A percentile compares a stretch with the other conserved stretches of the same genome.
Conservation (phyloP, 1,284 basidiomycete species). For the Cronartium ribicola region DNA sequence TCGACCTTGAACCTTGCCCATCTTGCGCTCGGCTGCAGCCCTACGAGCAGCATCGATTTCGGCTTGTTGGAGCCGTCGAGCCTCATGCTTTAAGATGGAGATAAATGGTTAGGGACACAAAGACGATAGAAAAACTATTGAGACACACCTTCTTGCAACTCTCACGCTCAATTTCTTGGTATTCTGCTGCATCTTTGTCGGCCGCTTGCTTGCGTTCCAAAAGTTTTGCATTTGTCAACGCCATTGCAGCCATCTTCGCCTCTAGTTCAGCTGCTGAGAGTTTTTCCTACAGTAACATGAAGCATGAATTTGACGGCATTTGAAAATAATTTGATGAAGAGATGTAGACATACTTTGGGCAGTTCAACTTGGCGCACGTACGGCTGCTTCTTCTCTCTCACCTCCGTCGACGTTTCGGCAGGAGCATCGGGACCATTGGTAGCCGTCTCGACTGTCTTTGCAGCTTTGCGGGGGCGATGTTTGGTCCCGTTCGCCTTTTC, state of each 20-base stretch:
- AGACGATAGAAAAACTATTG: background rate
- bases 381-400: conserved; percentile 20
- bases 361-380: conserved; percentile 37
- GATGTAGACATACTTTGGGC: conserved; percentile 17
- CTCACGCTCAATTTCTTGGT: conserved; percentile 20
- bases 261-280: conserved; percentile 44
- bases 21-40: conserved; percentile 44
- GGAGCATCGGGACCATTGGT: background rate
- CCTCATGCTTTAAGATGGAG: conserved; percentile 14
- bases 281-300: conserved; percentile 41
- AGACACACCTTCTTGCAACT: conserved; percentile 21
- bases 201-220: conserved; percentile 35
- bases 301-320: background rate
- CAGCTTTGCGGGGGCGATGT: background rate
- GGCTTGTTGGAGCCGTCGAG: conserved; percentile 44
- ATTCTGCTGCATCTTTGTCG: conserved; percentile 33
- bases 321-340: background rate
- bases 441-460: background rate
- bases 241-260: conserved; percentile 45
- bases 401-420: background rate
- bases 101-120: background rate
- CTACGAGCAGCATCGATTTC: conserved; percentile 44
- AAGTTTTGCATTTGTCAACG: conserved; percentile 43
- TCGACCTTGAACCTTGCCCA: conserved; percentile 43
- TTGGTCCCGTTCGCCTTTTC: conserved; percentile 6